Base-by-base conservation (phyloP, 108 stramenopile species). In the Cylindrotheca fusiformis region DNA sequence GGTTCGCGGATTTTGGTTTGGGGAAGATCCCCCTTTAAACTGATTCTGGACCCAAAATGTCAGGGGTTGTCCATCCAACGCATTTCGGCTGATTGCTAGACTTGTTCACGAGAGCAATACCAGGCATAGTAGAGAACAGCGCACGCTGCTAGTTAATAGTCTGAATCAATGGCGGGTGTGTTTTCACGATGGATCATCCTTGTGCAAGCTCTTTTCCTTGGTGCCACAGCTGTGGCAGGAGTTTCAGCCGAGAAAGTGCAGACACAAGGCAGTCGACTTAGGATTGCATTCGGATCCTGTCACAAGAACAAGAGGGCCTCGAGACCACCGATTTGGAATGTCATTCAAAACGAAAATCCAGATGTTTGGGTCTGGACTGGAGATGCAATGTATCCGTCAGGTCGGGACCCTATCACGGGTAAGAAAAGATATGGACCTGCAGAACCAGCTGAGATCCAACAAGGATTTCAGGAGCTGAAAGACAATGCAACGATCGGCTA, bases 301-400 rank as follows among this genome's bases (percentile, higher is more conserved):
- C 91, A 93, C 63, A 86, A 84, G 48, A 89, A 48, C 68, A 60
- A 18, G 49, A 51, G 52, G 45, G 69, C 69, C 12, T 21, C 68
- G 23, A 32, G 20, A 2, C 54, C 55, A n/a, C 58, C 68, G 12
- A 86, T 89, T n/a, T 88, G 87, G 87, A 81, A 86, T 32, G 49
- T 47, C 51, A 83, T 88, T 28, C 32, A 45, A 14, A 0, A 41
- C 0, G 30, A 74, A 44, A 21, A 65, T 14, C 81, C 78, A 5
- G 83, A 90, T 53, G 70, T 73, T 4, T 93, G 82, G 68, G 58
- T 93, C 12, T 93, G 91, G 91, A 82, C 83, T 2, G 91, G 91
- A 1, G 93, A 94, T 77, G 75, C 93, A 20, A 62, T 90, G 3
- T 94, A 94, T 72, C 77, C 89, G 1, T 73, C 79, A 12, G 55